These are phyloP conservation scores for Bothriochloa decipiens DNA, from an alignment of 176 grass and related monocot genomes.

Conservation along the genomic window DNA sequence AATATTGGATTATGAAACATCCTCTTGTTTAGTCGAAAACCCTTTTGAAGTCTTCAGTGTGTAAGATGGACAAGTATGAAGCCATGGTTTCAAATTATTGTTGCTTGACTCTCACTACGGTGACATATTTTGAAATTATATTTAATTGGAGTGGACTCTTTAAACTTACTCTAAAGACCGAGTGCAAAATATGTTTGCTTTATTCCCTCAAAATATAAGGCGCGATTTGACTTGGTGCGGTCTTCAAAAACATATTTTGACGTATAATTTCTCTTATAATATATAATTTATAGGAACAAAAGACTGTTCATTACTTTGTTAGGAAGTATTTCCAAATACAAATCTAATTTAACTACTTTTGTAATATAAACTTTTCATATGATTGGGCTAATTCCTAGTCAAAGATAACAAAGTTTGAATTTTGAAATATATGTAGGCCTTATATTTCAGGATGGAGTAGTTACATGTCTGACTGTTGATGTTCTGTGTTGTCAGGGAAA, in stretches of 20 bases:
- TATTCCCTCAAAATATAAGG: not conserved
- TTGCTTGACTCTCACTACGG: not conserved
- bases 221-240: not conserved
- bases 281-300: not conserved
- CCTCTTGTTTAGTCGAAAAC: not conserved
- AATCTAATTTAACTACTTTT: not conserved
- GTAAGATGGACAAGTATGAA: constrained; percentile 29
- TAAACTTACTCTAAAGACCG: constrained; percentile 4
- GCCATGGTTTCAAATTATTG: not conserved
- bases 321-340: not conserved
- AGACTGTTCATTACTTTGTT: not conserved
- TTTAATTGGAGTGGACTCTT: not conserved
- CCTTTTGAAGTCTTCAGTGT: constrained; percentile 1
- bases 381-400: not conserved
- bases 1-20: constrained; percentile 4
- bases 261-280: not conserved
- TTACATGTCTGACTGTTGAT: constrained; percentile 22
- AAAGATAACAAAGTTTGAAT: not conserved
- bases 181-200: constrained; percentile 27
- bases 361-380: not conserved
- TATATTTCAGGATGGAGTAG: not conserved
- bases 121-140: not conserved
- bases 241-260: not conserved
- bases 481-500: constrained; percentile 62
- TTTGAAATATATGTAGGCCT: not conserved